These are phyloP conservation scores for Suillus hirtellus DNA, from an alignment of 768 basidiomycete genomes.

Conservation along the genomic window DNA sequence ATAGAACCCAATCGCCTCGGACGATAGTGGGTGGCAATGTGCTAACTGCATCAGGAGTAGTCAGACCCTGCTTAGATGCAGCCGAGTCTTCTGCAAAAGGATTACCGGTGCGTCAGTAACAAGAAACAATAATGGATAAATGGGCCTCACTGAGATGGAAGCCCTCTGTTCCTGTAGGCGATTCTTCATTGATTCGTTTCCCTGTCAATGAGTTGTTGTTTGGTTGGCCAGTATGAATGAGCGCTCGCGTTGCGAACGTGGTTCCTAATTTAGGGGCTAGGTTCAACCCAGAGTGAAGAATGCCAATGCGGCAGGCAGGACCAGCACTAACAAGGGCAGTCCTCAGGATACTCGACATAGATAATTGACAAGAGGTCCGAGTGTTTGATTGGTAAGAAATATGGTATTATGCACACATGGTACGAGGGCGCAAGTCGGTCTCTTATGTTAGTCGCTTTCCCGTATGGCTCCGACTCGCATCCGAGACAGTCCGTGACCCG, in stretches of 20 bases:
- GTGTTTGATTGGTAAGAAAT: background rate
- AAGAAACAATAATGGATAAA: background rate
- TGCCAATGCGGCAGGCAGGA: slow-evolving; percentile 13
- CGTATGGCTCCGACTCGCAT: slow-evolving; percentile 26
- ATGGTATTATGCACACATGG: background rate
- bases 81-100: slow-evolving; percentile 28
- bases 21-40: slow-evolving; percentile 52
- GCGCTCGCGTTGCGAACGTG: slow-evolving; percentile 8
- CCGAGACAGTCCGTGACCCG: slow-evolving; percentile 18
- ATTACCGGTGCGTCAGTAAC: slow-evolving; percentile 2
- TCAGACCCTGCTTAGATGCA: slow-evolving; percentile 18
- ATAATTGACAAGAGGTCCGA: background rate
- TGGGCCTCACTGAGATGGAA: slow-evolving; percentile 32
- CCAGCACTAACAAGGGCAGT: slow-evolving; percentile 10
- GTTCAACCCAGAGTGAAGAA: slow-evolving; percentile 13
- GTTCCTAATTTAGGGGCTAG: slow-evolving; percentile 12
- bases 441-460: slow-evolving; percentile 24
- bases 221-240: slow-evolving; percentile 28
- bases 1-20: slow-evolving; percentile 86
- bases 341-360: slow-evolving; percentile 14
- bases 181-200: slow-evolving; percentile 24
- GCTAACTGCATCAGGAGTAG: slow-evolving; percentile 43
- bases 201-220: slow-evolving; percentile 25
- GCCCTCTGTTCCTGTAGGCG: slow-evolving; percentile 35
- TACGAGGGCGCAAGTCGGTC: slow-evolving; percentile 1